A percentile compares a stretch with the other conserved stretches of the same genome.
These are phyloP conservation scores for Luffa aegyptiaca DNA, from an alignment of 306 rosid genomes.

Conservation along the genomic window DNA sequence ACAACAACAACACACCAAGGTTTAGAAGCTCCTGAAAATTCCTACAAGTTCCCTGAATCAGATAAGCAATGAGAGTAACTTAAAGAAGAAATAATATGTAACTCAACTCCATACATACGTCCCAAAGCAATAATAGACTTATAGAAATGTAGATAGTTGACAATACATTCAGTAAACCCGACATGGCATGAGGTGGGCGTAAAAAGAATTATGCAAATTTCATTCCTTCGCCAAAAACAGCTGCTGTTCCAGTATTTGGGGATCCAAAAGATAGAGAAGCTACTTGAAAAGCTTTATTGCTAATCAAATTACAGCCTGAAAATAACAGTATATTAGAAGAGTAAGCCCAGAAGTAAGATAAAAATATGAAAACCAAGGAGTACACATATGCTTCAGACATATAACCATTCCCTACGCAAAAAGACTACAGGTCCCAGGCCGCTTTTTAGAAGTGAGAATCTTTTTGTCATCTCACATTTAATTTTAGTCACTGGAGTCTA, in stretches of 20 bases:
- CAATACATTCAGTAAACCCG: conserved; percentile 42
- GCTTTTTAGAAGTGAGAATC: not conserved
- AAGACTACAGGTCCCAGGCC: not conserved
- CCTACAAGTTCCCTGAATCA: not conserved
- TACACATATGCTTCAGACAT: not conserved
- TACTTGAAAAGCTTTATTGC: conserved; percentile 21
- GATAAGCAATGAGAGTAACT: not conserved
- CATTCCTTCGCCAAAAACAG: conserved; percentile 17
- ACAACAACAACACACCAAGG: not conserved
- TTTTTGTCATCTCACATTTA: not conserved
- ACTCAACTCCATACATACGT: not conserved
- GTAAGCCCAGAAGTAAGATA: not conserved
- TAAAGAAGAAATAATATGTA: not conserved
- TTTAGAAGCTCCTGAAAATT: not conserved
- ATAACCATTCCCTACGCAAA: not conserved
- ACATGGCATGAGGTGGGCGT: conserved; percentile 33
- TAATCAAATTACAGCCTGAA: conserved; percentile 33
- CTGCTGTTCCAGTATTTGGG: conserved; percentile 2
- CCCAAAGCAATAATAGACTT: not conserved
- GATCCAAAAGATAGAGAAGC: conserved; percentile 14
- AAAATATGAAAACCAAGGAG: not conserved
- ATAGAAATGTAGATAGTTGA: conserved; percentile 1
- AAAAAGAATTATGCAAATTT: conserved; percentile 21
- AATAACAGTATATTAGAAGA: conserved; percentile 19
- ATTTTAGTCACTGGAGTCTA: not conserved